These are phyloP conservation scores for Populus ilicifolia DNA, from an alignment of 345 rosid species.

Conservation along the genomic window DNA sequence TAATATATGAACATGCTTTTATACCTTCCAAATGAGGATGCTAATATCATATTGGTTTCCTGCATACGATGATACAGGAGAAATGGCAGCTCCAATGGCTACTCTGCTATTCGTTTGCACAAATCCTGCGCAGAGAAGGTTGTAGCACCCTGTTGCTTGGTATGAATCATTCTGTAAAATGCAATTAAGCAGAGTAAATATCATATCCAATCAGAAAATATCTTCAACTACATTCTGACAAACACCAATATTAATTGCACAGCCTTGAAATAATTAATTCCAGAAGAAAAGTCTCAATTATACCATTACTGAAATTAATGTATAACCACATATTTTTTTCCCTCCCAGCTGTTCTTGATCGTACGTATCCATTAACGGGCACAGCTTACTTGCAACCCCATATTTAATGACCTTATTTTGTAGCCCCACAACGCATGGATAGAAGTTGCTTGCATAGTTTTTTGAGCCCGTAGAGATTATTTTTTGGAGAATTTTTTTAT, in stretches of 20 bases:
- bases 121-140: constrained; percentile 34
- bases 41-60: constrained; percentile 29
- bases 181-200: background rate
- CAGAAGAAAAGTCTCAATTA: no score
- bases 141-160: constrained; percentile 37
- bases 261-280: no score
- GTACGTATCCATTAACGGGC: no score
- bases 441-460: no score
- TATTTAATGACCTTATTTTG: no score
- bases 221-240: background rate
- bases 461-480: no score
- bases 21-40: constrained; percentile 35
- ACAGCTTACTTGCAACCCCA: no score
- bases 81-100: constrained; percentile 37
- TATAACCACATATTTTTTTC: no score
- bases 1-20: background rate
- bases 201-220: background rate
- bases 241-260: no score
- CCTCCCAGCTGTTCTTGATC: no score
- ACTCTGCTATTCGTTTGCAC: constrained; percentile 33
- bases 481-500: no score
- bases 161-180: constrained; percentile 26
- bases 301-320: background rate
- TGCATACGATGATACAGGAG: constrained; percentile 21
- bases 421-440: no score